Percentiles rank a stretch among this genome's conserved stretches.
Conservation (phyloP, 139 green algal species). For the Chlorella sorokiniana region DNA sequence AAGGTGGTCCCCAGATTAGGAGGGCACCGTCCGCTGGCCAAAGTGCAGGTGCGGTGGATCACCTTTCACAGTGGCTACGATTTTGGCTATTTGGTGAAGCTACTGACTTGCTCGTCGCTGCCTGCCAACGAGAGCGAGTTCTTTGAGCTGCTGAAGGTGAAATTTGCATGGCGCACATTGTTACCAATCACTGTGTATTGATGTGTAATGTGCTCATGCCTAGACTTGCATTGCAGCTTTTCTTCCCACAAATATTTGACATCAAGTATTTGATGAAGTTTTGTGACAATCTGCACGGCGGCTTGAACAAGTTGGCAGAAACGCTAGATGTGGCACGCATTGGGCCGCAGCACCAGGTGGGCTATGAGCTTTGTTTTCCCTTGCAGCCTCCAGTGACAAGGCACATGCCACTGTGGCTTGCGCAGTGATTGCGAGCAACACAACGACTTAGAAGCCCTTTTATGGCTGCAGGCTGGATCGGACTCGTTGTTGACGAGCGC, state of each 20-base stretch:
- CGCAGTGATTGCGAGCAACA: not conserved
- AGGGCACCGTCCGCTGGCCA: not conserved
- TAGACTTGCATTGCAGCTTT: constrained; percentile 57
- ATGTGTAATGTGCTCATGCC: not conserved
- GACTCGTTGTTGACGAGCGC: constrained; percentile 90
- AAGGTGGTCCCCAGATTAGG: too few species aligned
- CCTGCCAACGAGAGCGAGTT: constrained; percentile 91
- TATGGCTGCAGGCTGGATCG: constrained; percentile 77
- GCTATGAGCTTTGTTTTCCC: not conserved
- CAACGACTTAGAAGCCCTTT: not conserved
- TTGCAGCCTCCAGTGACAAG: not conserved
- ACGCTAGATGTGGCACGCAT: constrained; percentile 94
- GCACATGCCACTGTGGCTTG: constrained; percentile 13
- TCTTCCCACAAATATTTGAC: constrained; percentile 97
- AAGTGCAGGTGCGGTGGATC: constrained; percentile 77
- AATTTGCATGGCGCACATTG: not conserved
- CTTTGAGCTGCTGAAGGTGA: constrained; percentile 87
- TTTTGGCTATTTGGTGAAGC: constrained; percentile 98
- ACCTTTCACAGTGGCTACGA: constrained; percentile 96
- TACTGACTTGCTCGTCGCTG: constrained; percentile 90
- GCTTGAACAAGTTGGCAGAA: constrained; percentile 97
- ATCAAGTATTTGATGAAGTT: constrained; percentile 99
- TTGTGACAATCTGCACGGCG: constrained; percentile 94
- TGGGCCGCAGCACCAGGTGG: constrained; percentile 91
- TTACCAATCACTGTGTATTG: not conserved